Conservation (phyloP, 1,139 yeast genomes). For the Suhomyces wounanorum region DNA sequence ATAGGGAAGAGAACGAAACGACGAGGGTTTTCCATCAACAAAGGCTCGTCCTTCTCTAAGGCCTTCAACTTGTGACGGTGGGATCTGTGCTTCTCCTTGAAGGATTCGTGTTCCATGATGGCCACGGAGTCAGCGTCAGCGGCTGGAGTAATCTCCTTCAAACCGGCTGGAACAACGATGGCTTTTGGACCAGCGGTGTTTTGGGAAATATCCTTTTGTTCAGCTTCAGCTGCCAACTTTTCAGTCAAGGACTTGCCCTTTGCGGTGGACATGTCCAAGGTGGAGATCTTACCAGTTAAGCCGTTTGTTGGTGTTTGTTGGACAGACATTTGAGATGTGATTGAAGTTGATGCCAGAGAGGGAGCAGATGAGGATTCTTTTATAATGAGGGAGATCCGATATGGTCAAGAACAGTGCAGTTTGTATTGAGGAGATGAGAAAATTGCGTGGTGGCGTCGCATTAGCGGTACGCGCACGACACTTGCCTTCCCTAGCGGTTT, state of each 20-base stretch:
- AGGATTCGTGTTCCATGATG: constrained; percentile 46
- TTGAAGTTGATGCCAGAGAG: not conserved
- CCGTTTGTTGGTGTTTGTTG: constrained; percentile 52
- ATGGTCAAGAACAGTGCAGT: constrained; percentile 3
- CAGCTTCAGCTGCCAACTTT: constrained; percentile 49
- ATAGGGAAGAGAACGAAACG: constrained; percentile 97
- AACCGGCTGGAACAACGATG: constrained; percentile 20
- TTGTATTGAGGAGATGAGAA: constrained; percentile 4
- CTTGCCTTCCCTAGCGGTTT: not conserved
- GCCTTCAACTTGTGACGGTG: constrained; percentile 75
- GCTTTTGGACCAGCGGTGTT: constrained; percentile 29
- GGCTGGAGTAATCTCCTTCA: constrained; percentile 14
- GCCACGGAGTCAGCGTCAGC: constrained; percentile 15
- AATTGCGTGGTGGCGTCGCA: constrained; percentile 7
- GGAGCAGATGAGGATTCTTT: constrained; percentile 2
- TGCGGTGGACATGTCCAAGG: constrained; percentile 38
- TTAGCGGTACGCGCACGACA: constrained; percentile 6
- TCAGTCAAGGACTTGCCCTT: constrained; percentile 46
- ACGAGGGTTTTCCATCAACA: constrained; percentile 80
- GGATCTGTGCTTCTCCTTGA: constrained; percentile 59
- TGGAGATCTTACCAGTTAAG: constrained; percentile 49
- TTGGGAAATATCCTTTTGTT: constrained; percentile 41
- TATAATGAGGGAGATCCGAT: constrained; percentile 5
- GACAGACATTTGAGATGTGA: constrained; percentile 31
- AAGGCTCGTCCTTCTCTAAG: constrained; percentile 84